Evolutionary conservation across 208 protist species (phyloP).

Genomic region (Leishmania braziliensis): DNA sequence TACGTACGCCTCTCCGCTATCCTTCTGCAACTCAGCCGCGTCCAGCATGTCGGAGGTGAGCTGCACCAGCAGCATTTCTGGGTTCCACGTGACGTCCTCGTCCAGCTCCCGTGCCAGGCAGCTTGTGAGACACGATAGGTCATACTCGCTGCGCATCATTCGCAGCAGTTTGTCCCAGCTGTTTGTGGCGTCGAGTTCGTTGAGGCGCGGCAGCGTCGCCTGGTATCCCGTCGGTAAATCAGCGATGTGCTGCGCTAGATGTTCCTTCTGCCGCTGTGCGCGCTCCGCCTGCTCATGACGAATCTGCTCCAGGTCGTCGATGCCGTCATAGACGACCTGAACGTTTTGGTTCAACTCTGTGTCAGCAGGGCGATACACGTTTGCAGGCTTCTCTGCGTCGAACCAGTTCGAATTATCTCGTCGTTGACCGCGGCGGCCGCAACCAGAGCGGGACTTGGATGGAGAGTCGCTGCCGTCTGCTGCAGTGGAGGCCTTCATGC

Average conservation of each 20-base stretch:
- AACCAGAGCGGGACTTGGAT: neutral
- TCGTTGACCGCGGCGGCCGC: slow-evolving; percentile 14
- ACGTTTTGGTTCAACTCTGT: slow-evolving; percentile 46
- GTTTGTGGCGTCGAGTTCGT: slow-evolving; percentile 69
- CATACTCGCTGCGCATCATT: slow-evolving; percentile 67
- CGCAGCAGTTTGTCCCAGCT: slow-evolving; percentile 76
- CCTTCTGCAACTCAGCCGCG: slow-evolving; percentile 51
- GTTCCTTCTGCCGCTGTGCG: slow-evolving; percentile 45
- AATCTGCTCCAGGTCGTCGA: slow-evolving; percentile 37
- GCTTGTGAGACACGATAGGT: slow-evolving; percentile 82
- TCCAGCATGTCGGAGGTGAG: slow-evolving; percentile 88
- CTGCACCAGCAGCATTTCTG: slow-evolving; percentile 89
- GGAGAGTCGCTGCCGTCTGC: neutral
- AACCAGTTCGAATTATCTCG: slow-evolving; percentile 21
- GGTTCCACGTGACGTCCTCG: slow-evolving; percentile 88
- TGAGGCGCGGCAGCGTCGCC: slow-evolving; percentile 70
- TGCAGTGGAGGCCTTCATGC: neutral
- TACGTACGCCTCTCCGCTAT: slow-evolving; percentile 29
- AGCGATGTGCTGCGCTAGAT: slow-evolving; percentile 57
- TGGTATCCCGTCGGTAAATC: slow-evolving; percentile 74
- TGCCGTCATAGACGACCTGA: slow-evolving; percentile 48
- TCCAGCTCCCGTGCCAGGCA: slow-evolving; percentile 82
- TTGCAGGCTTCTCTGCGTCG: slow-evolving; percentile 17
- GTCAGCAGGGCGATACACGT: slow-evolving; percentile 25
- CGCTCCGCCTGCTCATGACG: slow-evolving; percentile 34